Evolutionary conservation across 2,329 filamentous ascomycete species (phyloP).

Genomic region (Scopulariopsis brevicaulis): DNA sequence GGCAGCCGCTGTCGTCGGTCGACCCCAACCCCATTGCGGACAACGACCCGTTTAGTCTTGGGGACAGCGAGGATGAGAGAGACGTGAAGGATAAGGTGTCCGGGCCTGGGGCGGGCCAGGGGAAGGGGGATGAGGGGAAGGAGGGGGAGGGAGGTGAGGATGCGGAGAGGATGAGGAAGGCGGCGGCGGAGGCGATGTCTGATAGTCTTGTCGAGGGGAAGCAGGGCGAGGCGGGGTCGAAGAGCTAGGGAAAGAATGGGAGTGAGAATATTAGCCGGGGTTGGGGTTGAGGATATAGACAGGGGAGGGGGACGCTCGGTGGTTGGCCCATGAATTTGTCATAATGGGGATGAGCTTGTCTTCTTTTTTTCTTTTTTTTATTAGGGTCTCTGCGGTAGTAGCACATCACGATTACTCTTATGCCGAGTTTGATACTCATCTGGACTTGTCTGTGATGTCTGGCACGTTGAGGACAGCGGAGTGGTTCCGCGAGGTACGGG

Average conservation of each 20-base stretch:
- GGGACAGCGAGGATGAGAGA: slow-evolving; percentile 92
- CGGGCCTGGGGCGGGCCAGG: slow-evolving; percentile 33
- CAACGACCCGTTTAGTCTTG: slow-evolving; percentile 92
- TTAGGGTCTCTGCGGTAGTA: neutral
- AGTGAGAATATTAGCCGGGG: neutral
- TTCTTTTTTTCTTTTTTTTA: neutral
- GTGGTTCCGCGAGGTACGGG: neutral
- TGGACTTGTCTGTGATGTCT: neutral
- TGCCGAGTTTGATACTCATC: neutral
- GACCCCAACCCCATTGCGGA: slow-evolving; percentile 74
- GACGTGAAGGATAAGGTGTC: slow-evolving; percentile 29
- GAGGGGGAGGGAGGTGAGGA: slow-evolving; percentile 42
- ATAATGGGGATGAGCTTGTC: neutral
- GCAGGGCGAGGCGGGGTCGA: slow-evolving; percentile 19
- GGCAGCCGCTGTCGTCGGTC: slow-evolving; percentile 84
- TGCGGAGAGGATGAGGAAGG: slow-evolving; percentile 52
- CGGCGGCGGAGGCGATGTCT: slow-evolving; percentile 49
- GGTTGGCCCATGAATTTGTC: neutral
- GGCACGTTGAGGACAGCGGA: neutral
- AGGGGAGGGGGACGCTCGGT: no score
- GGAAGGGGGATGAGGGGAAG: slow-evolving; percentile 28
- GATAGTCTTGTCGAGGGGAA: slow-evolving; percentile 36
- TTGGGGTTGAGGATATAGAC: no score
- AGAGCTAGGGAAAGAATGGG: slow-evolving; percentile 13
- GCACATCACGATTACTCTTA: neutral